These are phyloP conservation scores for Fomitopsis pinicola DNA, from an alignment of 1,284 basidiomycete genomes.

Conservation along the genomic window DNA sequence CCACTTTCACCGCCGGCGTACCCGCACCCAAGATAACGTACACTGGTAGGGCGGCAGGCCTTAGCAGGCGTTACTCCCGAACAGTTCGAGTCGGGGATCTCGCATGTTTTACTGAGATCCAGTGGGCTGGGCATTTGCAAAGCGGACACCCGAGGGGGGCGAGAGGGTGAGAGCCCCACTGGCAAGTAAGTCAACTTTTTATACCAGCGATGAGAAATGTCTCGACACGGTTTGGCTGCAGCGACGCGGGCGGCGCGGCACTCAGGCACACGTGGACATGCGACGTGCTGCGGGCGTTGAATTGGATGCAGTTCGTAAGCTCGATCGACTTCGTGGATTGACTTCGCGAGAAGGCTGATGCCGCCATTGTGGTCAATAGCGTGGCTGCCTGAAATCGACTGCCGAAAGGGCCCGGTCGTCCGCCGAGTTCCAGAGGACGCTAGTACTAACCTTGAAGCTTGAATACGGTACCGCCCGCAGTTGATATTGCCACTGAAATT, in stretches of 20 bases:
- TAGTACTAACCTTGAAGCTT: background rate
- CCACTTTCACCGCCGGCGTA: background rate
- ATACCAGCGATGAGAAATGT: background rate
- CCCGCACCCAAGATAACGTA: background rate
- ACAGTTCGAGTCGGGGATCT: background rate
- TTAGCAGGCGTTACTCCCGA: background rate
- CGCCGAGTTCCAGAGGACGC: constrained; percentile 47
- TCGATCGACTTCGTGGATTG: constrained; percentile 61
- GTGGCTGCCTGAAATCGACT: constrained; percentile 49
- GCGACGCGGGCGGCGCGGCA: background rate
- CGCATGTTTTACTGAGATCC: background rate
- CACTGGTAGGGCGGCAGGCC: background rate
- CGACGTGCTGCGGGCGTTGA: background rate
- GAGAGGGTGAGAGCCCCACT: background rate
- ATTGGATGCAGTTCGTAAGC: background rate
- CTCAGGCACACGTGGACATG: background rate
- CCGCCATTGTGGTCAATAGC: constrained; percentile 50
- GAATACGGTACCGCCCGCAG: background rate
- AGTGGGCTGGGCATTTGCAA: background rate
- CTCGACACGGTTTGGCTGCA: background rate
- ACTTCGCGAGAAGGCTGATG: constrained; percentile 59
- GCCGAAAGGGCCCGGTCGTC: constrained; percentile 67
- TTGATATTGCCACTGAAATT: background rate
- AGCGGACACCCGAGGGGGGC: background rate
- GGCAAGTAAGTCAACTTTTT: background rate